phyloP scores from a whole-genome alignment of 75 land plant genomes.

The Ceratopteris richardii region DNA sequence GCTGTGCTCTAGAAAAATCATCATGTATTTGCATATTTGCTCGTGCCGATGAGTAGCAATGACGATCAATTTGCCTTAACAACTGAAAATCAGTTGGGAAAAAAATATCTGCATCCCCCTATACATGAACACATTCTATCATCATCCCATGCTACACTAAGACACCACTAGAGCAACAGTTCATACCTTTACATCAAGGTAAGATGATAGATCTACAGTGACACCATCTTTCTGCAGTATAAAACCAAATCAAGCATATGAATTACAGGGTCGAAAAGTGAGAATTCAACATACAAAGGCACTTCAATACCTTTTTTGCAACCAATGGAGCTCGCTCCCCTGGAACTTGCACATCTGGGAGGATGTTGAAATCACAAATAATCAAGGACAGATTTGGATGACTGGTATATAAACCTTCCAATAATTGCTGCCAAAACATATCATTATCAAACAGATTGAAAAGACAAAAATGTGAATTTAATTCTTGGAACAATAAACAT shows the following conservation, averaged over 20 bases:
- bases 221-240: conserved; percentile 57
- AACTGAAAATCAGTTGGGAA: conserved; percentile 89
- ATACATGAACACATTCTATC: conserved; percentile 9
- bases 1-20: no score
- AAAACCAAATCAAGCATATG: background rate
- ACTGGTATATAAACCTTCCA: conserved; percentile 57
- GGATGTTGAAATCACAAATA: conserved; percentile 82
- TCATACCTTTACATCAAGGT: conserved; percentile 78
- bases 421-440: conserved; percentile 45
- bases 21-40: no score
- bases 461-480: background rate
- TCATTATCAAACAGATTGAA: background rate
- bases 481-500: background rate
- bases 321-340: conserved; percentile 91
- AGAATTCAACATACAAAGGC: no score
- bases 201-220: conserved; percentile 52
- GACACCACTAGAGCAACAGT: background rate
- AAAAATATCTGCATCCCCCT: conserved; percentile 97
- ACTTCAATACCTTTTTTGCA: conserved; percentile 64
- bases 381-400: conserved; percentile 85
- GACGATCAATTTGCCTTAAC: conserved; percentile 61
- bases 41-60: conserved; percentile 17
- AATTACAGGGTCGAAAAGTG: background rate
- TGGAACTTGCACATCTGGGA: conserved; percentile 75
- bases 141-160: background rate